Conservation (phyloP, 495 filamentous ascomycete species). For the Penicillium simplicissimum region DNA sequence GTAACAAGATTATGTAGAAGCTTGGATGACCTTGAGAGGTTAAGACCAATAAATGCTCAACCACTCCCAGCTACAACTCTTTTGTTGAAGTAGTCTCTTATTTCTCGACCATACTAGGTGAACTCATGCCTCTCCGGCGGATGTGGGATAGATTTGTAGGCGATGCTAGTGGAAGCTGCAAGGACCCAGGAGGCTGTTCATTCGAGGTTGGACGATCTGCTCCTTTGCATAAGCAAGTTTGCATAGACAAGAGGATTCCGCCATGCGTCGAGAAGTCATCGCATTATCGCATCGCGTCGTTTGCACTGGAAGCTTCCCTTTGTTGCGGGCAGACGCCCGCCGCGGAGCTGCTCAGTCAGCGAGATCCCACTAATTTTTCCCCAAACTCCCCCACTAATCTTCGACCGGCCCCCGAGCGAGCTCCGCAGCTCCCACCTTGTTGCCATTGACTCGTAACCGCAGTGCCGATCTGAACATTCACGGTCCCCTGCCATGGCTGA, state of each 20-base stretch:
- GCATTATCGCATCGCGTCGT: neutral
- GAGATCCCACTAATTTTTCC: conserved; percentile 25
- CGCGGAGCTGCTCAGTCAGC: conserved; percentile 31
- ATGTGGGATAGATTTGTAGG: neutral
- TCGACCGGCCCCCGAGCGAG: conserved; percentile 7
- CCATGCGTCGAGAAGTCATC: neutral
- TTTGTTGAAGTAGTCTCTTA: neutral
- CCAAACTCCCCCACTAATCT: conserved; percentile 21
- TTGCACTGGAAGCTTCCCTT: neutral
- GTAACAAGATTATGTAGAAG: neutral
- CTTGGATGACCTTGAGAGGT: neutral
- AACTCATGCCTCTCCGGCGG: neutral
- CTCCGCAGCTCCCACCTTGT: conserved; percentile 15
- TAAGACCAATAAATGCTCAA: neutral
- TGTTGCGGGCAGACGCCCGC: neutral
- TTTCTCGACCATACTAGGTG: neutral
- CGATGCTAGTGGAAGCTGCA: neutral
- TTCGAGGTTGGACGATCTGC: neutral
- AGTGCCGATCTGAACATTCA: conserved; percentile 5
- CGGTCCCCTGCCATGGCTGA: conserved; percentile 39
- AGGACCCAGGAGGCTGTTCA: neutral
- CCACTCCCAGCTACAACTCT: neutral
- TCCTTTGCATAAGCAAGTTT: neutral
- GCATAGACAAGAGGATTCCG: neutral
- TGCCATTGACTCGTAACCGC: conserved; percentile 15